These are phyloP conservation scores for Fusarium sublunatum DNA, from an alignment of 2,329 filamentous ascomycete species.

Conservation along the genomic window DNA sequence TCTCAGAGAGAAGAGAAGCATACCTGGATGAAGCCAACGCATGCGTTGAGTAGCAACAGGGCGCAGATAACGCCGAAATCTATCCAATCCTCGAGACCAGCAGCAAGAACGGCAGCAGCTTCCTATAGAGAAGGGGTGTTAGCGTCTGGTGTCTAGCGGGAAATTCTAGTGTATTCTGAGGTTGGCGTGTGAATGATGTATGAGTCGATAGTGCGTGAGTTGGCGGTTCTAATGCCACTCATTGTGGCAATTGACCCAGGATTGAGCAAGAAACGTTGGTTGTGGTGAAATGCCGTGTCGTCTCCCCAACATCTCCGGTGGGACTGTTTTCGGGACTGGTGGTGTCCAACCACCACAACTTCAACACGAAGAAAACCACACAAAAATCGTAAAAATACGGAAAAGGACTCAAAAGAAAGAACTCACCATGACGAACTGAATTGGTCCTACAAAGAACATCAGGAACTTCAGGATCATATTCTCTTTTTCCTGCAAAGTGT, in stretches of 20 bases:
- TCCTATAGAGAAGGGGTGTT: conserved; percentile 51
- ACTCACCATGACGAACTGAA: conserved; percentile 90
- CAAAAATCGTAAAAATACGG: too few species aligned
- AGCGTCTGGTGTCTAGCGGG: too few species aligned
- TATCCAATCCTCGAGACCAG: conserved; percentile 88
- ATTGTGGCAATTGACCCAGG: too few species aligned
- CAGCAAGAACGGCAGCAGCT: conserved; percentile 81
- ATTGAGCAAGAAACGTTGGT: too few species aligned
- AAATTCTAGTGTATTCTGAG: too few species aligned
- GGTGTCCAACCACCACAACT: neutral
- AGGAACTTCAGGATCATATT: conserved; percentile 86
- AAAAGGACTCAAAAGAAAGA: neutral
- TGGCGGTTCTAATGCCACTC: too few species aligned
- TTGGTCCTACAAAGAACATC: conserved; percentile 86
- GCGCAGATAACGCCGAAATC: conserved; percentile 93
- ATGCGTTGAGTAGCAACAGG: conserved; percentile 84
- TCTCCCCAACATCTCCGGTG: neutral
- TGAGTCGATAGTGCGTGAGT: too few species aligned
- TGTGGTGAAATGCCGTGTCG: too few species aligned
- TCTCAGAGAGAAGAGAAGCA: too few species aligned
- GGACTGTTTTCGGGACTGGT: neutral
- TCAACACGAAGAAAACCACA: too few species aligned
- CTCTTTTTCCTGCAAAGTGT: conserved; percentile 71
- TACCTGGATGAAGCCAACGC: conserved; percentile 89
- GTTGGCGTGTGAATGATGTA: too few species aligned